Percentiles rank a stretch among this genome's conserved stretches.
Conservation (phyloP, 176 grass and related monocot genomes). For the Hordeum vulgare region DNA sequence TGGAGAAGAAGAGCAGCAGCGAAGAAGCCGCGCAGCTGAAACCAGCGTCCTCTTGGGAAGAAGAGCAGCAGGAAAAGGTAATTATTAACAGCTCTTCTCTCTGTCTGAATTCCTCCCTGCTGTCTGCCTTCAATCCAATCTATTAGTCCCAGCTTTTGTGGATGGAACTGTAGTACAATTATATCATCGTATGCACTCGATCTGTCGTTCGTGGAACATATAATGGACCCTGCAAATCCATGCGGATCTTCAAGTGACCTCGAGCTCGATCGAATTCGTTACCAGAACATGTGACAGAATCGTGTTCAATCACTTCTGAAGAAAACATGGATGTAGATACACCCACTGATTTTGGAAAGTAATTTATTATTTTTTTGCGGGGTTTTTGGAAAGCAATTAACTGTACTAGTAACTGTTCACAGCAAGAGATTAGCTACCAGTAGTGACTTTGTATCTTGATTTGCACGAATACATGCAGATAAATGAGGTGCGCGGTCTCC, state of each 20-base stretch:
- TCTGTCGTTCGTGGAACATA: too few relatives aligned
- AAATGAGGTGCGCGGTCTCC: slow-evolving; percentile 28
- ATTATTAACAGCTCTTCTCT: background rate
- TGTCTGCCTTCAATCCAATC: background rate
- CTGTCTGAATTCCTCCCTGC: background rate
- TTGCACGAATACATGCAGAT: slow-evolving; percentile 11
- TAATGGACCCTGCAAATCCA: too few relatives aligned
- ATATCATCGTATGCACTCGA: too few relatives aligned
- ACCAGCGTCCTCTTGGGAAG: background rate
- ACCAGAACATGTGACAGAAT: too few relatives aligned
- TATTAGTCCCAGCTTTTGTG: too few relatives aligned
- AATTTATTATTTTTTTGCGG: too few relatives aligned
- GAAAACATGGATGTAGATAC: background rate
- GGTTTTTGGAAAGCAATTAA: background rate
- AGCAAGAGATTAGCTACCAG: too few relatives aligned
- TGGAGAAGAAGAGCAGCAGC: background rate
- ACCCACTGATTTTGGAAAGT: background rate
- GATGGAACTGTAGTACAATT: too few relatives aligned
- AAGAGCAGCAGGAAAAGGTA: background rate
- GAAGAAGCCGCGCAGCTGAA: background rate
- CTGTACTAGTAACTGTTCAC: too few relatives aligned
- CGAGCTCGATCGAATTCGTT: too few relatives aligned
- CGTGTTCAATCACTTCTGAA: too few relatives aligned
- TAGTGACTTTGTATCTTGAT: background rate
- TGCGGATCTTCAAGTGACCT: too few relatives aligned